phyloP scores from a whole-genome alignment of 202 grass and related monocot species.

The Brachypodium distachyon region DNA sequence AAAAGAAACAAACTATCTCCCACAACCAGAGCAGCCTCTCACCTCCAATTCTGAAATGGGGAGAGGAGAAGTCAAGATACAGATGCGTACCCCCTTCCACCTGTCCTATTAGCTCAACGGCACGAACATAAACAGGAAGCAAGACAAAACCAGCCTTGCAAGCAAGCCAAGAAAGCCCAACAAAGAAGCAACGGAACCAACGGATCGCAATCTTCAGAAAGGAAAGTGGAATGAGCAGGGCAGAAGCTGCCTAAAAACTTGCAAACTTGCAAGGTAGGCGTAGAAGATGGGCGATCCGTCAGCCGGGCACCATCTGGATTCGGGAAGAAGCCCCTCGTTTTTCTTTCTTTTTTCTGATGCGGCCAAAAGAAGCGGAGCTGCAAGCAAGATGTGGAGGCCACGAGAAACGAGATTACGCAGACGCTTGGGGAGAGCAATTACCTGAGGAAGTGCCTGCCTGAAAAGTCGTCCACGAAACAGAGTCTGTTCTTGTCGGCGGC shows the following conservation, averaged over 20 bases:
- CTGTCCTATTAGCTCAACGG: not conserved
- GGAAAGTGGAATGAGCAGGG: not conserved
- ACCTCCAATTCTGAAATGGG: not conserved
- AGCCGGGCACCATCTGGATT: not conserved
- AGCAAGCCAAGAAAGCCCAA: not conserved
- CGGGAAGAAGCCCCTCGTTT: not conserved
- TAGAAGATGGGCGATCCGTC: not conserved
- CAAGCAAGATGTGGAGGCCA: not conserved
- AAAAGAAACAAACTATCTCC: not conserved
- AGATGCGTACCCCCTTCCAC: not conserved
- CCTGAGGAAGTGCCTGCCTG: not conserved
- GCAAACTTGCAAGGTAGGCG: not conserved
- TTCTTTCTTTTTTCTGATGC: not conserved
- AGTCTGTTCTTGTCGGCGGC: not conserved
- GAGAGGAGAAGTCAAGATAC: not conserved
- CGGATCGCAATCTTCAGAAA: not conserved
- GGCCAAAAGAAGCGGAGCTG: not conserved
- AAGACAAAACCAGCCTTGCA: not conserved
- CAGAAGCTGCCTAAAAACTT: not conserved
- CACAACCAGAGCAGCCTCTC: not conserved
- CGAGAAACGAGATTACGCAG: not conserved
- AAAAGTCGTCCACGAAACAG: not conserved
- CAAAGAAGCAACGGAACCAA: slow-evolving; percentile 2
- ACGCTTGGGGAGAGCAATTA: not conserved
- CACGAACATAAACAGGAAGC: not conserved